Percentiles rank a stretch among this genome's conserved stretches.
Conservation (phyloP, 495 filamentous ascomycete species). For the Neurospora sp. region DNA sequence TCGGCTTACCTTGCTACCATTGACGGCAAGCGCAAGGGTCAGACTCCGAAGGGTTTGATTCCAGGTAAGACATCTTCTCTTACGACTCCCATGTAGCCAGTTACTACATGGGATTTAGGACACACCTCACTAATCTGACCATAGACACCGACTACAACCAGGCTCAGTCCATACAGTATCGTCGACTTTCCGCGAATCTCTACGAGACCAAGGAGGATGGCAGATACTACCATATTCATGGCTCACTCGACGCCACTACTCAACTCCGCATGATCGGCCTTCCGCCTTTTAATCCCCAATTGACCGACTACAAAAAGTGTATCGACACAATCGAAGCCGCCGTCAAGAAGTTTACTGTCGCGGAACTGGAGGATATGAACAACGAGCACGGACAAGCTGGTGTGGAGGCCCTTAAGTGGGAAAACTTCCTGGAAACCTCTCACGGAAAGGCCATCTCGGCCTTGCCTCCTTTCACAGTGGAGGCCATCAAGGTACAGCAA, state of each 20-base stretch:
- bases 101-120: not conserved
- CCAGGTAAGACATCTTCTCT: constrained; percentile 41
- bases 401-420: constrained; percentile 53
- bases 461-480: constrained; percentile 18
- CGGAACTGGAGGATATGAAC: constrained; percentile 59
- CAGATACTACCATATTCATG: constrained; percentile 70
- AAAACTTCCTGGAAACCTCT: constrained; percentile 51
- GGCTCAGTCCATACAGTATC: constrained; percentile 64
- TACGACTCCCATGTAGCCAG: not conserved
- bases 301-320: constrained; percentile 56
- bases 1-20: constrained; percentile 64
- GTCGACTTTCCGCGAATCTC: constrained; percentile 64
- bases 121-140: not conserved
- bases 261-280: constrained; percentile 66
- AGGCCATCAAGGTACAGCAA: constrained; percentile 2
- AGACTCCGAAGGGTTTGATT: constrained; percentile 48
- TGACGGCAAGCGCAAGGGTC: constrained; percentile 54
- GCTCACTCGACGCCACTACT: constrained; percentile 59
- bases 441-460: constrained; percentile 36
- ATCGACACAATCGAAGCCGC: constrained; percentile 58
- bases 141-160: constrained; percentile 60
- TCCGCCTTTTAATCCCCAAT: constrained; percentile 47
- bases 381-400: constrained; percentile 53
- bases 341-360: constrained; percentile 51
- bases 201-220: constrained; percentile 57